Conservation (phyloP, 1,284 basidiomycete species). For the Ustilago loliicola region DNA sequence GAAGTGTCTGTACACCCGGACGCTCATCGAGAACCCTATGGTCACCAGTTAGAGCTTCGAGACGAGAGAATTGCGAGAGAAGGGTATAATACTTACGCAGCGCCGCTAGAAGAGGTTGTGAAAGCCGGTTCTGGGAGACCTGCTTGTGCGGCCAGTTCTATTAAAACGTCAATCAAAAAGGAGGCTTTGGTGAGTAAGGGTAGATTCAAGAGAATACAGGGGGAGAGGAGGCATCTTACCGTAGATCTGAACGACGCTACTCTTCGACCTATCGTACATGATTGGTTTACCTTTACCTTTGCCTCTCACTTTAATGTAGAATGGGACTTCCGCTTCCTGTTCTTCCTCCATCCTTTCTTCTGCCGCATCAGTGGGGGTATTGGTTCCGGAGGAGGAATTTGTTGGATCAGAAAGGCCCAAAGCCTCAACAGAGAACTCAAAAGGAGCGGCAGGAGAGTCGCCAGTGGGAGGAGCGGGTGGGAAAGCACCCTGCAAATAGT, state of each 20-base stretch:
- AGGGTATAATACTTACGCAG: slow-evolving; percentile 22
- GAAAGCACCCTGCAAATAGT: slow-evolving; percentile 6
- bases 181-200: neutral
- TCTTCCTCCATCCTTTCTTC: neutral
- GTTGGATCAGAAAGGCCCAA: neutral
- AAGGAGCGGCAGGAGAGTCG: neutral
- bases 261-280: neutral
- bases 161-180: no score
- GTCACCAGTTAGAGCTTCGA: no score
- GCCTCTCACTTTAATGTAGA: slow-evolving; percentile 40
- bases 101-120: slow-evolving; percentile 6
- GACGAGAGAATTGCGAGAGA: neutral
- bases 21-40: no score
- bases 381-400: neutral
- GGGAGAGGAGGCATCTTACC: no score
- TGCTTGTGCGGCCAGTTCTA: slow-evolving; percentile 30
- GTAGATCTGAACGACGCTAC: slow-evolving; percentile 32
- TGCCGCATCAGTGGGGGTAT: neutral
- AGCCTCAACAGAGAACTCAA: neutral
- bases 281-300: slow-evolving; percentile 35
- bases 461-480: neutral
- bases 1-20: slow-evolving; percentile 15
- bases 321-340: slow-evolving; percentile 5
- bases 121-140: slow-evolving; percentile 12
- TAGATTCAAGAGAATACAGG: neutral